These are phyloP conservation scores for Rutstroemia sydowiana DNA, from an alignment of 2,329 filamentous ascomycete species.

Conservation along the genomic window DNA sequence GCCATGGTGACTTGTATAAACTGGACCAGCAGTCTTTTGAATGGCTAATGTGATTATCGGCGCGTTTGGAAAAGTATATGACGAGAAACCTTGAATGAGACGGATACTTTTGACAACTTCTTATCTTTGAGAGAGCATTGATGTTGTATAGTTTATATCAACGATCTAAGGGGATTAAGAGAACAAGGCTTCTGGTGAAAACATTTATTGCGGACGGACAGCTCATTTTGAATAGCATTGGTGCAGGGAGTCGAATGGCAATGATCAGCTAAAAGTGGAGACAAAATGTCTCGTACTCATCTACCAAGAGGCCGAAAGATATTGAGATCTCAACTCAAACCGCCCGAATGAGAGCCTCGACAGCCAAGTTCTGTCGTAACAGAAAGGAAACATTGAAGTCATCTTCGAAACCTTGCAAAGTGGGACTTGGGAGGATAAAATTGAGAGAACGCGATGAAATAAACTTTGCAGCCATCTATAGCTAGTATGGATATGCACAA, in stretches of 20 bases:
- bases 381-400: constrained; percentile 7
- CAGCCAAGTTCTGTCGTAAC: constrained; percentile 8
- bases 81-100: neutral
- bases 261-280: constrained; percentile 6
- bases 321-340: constrained; percentile 2
- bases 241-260: neutral
- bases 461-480: neutral
- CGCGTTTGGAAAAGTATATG: neutral
- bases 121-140: neutral
- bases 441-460: neutral
- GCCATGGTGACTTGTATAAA: constrained; percentile 4
- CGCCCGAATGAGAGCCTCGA: neutral
- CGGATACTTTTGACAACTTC: neutral
- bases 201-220: neutral
- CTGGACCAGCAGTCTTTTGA: constrained; percentile 10
- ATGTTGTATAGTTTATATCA: neutral
- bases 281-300: neutral
- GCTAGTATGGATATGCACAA: neutral
- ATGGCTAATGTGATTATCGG: neutral
- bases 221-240: constrained; percentile 6
- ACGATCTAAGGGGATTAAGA: constrained; percentile 1
- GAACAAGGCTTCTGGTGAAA: constrained; percentile 4
- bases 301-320: constrained; percentile 8
- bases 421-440: neutral
- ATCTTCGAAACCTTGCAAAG: constrained; percentile 5